Evolutionary conservation across 768 basidiomycete genomes (phyloP).

Genomic region (Suillus subluteus): DNA sequence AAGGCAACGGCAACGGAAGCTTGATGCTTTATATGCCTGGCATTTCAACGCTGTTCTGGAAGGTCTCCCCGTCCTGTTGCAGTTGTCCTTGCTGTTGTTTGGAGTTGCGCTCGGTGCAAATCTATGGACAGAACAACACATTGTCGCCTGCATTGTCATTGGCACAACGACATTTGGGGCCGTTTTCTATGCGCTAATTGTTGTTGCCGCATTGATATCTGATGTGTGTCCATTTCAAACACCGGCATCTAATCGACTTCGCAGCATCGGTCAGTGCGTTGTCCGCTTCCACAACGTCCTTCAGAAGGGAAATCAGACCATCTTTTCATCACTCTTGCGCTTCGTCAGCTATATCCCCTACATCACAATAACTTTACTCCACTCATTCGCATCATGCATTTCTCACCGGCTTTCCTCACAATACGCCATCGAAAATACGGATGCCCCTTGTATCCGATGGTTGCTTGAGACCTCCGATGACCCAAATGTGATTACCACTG

Average conservation of each 20-base stretch:
- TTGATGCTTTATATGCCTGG: constrained; percentile 23
- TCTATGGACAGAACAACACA: constrained; percentile 19
- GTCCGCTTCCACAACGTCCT: background rate
- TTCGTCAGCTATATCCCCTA: constrained; percentile 7
- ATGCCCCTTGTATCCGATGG: constrained; percentile 14
- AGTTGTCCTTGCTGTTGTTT: constrained; percentile 28
- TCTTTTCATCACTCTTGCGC: constrained; percentile 5
- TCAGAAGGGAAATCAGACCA: constrained; percentile 7
- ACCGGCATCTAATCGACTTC: constrained; percentile 19
- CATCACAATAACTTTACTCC: background rate
- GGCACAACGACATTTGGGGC: constrained; percentile 15
- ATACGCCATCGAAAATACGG: background rate
- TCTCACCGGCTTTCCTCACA: background rate
- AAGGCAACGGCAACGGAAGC: constrained; percentile 21
- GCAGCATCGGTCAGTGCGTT: constrained; percentile 5
- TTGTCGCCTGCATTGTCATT: constrained; percentile 18
- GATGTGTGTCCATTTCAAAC: constrained; percentile 25
- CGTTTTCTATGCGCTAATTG: constrained; percentile 22
- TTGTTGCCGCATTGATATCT: constrained; percentile 19
- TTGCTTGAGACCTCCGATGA: constrained; percentile 14
- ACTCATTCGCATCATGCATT: constrained; percentile 5
- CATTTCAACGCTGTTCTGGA: constrained; percentile 19
- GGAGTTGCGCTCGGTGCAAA: constrained; percentile 18
- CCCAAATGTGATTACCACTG: constrained; percentile 15
- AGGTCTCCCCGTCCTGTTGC: constrained; percentile 22